Percentiles rank a stretch among this genome's conserved stretches.
Conservation (phyloP, 176 grass and related monocot species). For the Carex parvula region DNA sequence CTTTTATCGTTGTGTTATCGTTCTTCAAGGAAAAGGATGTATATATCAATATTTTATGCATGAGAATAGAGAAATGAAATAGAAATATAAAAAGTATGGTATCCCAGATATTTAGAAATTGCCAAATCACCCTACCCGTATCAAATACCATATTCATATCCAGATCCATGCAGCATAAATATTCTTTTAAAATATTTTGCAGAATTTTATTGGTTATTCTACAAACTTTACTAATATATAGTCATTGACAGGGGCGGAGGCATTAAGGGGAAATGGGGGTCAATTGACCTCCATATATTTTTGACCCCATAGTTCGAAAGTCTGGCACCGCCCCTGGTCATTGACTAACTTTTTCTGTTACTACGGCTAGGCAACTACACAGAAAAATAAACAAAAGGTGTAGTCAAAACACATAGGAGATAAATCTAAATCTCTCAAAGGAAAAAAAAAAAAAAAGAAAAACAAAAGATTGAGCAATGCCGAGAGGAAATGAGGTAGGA, state of each 20-base stretch:
- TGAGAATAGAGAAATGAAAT: not conserved
- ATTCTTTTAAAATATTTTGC: not conserved
- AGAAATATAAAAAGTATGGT: not conserved
- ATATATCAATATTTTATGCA: not conserved
- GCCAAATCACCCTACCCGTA: not conserved
- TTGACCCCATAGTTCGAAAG: too few species aligned
- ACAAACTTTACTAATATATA: not conserved
- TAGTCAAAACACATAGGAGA: not conserved
- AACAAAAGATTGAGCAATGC: too few species aligned
- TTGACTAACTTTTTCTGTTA: not conserved
- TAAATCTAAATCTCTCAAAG: not conserved
- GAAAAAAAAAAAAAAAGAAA: too few species aligned
- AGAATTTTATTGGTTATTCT: not conserved
- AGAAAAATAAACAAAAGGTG: not conserved
- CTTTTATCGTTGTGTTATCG: not conserved
- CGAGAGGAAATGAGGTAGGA: not conserved
- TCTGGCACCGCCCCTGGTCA: too few species aligned
- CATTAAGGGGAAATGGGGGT: too few species aligned
- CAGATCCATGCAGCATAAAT: not conserved
- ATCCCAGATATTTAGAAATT: not conserved
- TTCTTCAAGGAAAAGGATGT: not conserved
- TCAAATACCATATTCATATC: not conserved
- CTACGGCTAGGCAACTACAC: not conserved
- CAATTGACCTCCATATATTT: too few species aligned
- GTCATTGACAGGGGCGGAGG: too few species aligned